Conservation (phyloP, 169 alveolate species). For the Blepharisma undulans region DNA sequence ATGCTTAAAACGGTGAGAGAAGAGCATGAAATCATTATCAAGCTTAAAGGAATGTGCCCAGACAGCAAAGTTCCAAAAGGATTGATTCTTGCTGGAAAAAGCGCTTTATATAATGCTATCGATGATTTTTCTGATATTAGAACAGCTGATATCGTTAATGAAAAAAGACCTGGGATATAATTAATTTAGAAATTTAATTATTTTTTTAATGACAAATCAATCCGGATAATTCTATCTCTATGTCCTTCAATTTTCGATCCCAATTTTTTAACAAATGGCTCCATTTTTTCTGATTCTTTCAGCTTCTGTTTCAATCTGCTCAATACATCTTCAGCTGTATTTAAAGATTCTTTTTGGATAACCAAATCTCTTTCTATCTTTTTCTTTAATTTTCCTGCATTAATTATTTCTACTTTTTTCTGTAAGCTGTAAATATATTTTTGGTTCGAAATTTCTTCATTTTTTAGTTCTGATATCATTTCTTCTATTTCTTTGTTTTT, state of each 20-base stretch:
- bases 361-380: not conserved
- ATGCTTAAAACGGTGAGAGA: constrained; percentile 5
- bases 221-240: not conserved
- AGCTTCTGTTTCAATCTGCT: constrained; percentile 6
- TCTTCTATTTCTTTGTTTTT: not conserved
- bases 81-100: constrained; percentile 87
- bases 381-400: not conserved
- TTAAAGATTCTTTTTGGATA: not conserved
- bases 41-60: constrained; percentile 93
- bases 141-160: constrained; percentile 83
- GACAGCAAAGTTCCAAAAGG: constrained; percentile 95
- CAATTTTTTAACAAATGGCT: not conserved
- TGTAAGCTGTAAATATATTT: not conserved
- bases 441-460: not conserved
- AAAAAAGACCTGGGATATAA: constrained; percentile 75
- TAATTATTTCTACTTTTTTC: not conserved
- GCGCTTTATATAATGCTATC: constrained; percentile 85
- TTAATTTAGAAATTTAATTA: too few species aligned
- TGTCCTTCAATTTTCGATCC: not conserved
- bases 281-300: not conserved
- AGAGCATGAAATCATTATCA: constrained; percentile 68
- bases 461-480: not conserved
- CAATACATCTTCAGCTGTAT: not conserved
- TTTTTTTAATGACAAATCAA: not conserved
- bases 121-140: constrained; percentile 78